Conservation (phyloP, 345 rosid species). For the Dipteronia dyeriana region DNA sequence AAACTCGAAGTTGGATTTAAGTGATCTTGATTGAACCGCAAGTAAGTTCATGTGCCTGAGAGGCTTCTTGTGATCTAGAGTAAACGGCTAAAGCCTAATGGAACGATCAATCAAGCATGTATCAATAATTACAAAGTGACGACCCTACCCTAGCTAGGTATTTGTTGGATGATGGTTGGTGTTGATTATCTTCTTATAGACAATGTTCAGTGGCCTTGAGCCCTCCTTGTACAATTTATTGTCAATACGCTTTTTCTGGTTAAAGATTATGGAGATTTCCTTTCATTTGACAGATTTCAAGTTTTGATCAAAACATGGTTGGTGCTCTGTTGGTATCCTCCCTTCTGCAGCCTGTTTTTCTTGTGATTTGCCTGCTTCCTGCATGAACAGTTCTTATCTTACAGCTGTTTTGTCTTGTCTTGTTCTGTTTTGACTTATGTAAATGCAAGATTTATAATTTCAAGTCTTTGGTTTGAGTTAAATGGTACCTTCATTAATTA, state of each 20-base stretch:
- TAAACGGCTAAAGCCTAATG: conserved; percentile 14
- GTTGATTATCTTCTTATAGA: conserved; percentile 24
- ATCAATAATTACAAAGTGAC: not conserved
- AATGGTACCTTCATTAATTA: not conserved
- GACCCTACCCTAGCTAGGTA: conserved; percentile 19
- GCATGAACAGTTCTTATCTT: not conserved
- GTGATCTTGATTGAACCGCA: not conserved
- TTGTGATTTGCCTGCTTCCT: not conserved
- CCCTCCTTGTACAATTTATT: conserved; percentile 20
- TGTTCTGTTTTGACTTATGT: not conserved
- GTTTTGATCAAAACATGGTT: not conserved
- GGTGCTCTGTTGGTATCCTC: not conserved
- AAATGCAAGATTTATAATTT: not conserved
- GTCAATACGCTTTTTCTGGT: conserved; percentile 9
- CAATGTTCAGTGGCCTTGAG: conserved; percentile 12
- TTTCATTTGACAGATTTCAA: not conserved
- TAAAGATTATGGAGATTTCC: conserved; percentile 2
- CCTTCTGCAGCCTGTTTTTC: not conserved
- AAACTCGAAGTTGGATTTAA: not conserved
- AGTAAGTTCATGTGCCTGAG: not conserved
- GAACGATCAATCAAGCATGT: conserved; percentile 16
- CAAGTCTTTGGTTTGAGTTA: not conserved
- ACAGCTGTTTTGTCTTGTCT: not conserved
- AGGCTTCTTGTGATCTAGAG: not conserved
- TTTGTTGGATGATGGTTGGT: conserved; percentile 29